These are phyloP conservation scores for Solanum virginianum DNA, from an alignment of 257 asterid species.

Conservation along the genomic window DNA sequence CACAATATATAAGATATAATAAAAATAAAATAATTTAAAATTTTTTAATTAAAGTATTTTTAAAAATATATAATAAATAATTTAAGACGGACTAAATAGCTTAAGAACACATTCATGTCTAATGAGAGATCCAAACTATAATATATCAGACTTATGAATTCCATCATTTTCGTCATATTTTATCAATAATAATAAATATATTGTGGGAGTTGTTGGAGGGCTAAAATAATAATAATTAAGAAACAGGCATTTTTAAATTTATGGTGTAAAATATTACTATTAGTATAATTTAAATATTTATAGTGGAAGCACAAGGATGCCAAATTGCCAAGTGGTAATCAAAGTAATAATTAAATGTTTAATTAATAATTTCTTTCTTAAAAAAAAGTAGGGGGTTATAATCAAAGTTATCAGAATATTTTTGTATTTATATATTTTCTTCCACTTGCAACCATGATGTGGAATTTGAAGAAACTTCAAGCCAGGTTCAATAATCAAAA, in stretches of 20 bases:
- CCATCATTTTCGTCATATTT: neutral
- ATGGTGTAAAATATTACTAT: neutral
- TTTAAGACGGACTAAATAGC: too few species aligned
- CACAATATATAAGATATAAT: too few species aligned
- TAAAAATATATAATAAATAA: too few species aligned
- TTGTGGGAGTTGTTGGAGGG: neutral
- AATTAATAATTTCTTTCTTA: neutral
- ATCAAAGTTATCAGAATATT: neutral
- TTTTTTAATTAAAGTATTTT: too few species aligned
- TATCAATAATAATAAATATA: neutral
- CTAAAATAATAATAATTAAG: neutral
- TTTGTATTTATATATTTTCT: neutral
- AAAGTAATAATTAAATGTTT: neutral
- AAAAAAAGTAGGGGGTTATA: neutral
- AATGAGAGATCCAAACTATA: neutral
- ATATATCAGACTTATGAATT: neutral
- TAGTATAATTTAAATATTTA: neutral
- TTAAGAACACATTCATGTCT: neutral
- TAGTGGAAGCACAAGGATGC: neutral
- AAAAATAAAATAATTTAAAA: too few species aligned
- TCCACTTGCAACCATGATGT: neutral
- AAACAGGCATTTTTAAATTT: neutral
- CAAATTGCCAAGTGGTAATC: slow-evolving; percentile 4
- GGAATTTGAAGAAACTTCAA: neutral
- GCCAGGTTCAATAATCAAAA: neutral